Evolutionary conservation across 2,329 filamentous ascomycete genomes (phyloP), one percentile per base, ranked within the genome.

Genomic region (Beauveria brongniartii): DNA sequence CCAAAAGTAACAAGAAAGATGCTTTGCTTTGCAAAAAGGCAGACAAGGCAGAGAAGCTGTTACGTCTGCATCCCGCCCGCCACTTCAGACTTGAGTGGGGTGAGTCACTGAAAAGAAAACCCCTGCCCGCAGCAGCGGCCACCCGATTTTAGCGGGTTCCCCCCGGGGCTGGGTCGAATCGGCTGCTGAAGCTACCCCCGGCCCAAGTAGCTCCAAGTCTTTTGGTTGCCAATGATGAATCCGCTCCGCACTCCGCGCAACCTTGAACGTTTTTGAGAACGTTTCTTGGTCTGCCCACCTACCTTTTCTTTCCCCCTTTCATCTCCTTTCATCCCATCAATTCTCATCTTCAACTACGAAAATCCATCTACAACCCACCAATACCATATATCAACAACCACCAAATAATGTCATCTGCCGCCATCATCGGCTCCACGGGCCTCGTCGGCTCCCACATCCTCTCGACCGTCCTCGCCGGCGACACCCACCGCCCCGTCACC

Each of bases 381-480:
- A 34, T 1, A n/a, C 16, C 54, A 24, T 2, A 56, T n/a, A 34
- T 41, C 61, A 18, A 34, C 55, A 9, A 14, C 37, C 8, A 43
- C 9, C 10, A 1, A 12, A 37, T 6, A 16, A 61, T 61, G 81
- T 40, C 47, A 3, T 74, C 79, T 50, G 77, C 79, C 66, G 77
- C 78, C 63, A 71, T 89, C 63, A 80, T 85, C 66, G 88, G 88
- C 64, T 82, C 80, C 67, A 90, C 87, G 61, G 86, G 87, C 70
- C 81, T 88, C 43, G 80, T 81, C 66, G 92, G 93, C 70, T 84
- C 83, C 57, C 78, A 90, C 70, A 92, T 96, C 72, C 85, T 96
- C 69, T 73, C 77, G 7, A 79, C 76, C n/a, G 78, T 91, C 51
- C 80, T 90, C 67, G 70, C 80, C 16, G 74, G 80, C 62, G 74